Percentiles rank a stretch among this genome's conserved stretches.
These are phyloP conservation scores for Ustanciosporium gigantosporum DNA, from an alignment of 1,284 basidiomycete genomes.

Conservation along the genomic window DNA sequence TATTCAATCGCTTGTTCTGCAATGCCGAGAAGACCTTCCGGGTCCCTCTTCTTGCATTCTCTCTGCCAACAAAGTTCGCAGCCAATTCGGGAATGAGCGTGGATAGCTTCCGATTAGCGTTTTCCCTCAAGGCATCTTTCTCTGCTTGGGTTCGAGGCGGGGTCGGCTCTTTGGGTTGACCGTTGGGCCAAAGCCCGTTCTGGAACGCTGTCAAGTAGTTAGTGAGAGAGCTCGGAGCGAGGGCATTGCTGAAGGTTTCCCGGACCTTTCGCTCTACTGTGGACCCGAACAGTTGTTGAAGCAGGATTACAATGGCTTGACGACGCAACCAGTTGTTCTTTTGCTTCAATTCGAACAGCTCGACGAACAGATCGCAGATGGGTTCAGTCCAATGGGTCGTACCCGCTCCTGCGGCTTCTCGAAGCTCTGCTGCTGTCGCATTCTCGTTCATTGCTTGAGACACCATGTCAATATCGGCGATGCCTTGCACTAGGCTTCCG, in stretches of 20 bases:
- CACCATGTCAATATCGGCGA: slow-evolving; percentile 43
- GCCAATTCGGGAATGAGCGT: slow-evolving; percentile 91
- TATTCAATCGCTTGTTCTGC: slow-evolving; percentile 85
- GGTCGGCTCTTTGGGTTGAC: slow-evolving; percentile 69
- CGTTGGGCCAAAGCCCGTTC: slow-evolving; percentile 79
- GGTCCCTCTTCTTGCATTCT: slow-evolving; percentile 88
- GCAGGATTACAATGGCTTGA: slow-evolving; percentile 93
- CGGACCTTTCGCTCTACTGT: slow-evolving; percentile 96
- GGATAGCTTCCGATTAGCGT: slow-evolving; percentile 83
- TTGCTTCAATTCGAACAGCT: slow-evolving; percentile 86
- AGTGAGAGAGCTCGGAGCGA: slow-evolving; percentile 64
- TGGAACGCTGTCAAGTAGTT: slow-evolving; percentile 69
- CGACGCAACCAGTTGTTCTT: slow-evolving; percentile 92
- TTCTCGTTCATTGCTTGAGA: slow-evolving; percentile 38
- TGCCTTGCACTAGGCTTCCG: slow-evolving; percentile 12
- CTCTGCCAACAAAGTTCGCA: slow-evolving; percentile 92
- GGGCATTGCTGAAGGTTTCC: slow-evolving; percentile 69
- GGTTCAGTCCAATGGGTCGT: slow-evolving; percentile 79
- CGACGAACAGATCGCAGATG: slow-evolving; percentile 88
- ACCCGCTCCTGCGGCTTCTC: slow-evolving; percentile 81
- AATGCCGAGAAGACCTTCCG: slow-evolving; percentile 85
- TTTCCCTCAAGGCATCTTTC: slow-evolving; percentile 75
- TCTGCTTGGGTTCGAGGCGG: slow-evolving; percentile 76
- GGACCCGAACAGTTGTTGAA: slow-evolving; percentile 91
- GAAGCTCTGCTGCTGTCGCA: slow-evolving; percentile 65